phyloP scores from a whole-genome alignment of 768 basidiomycete genomes.

The Kwoniella sp. region DNA sequence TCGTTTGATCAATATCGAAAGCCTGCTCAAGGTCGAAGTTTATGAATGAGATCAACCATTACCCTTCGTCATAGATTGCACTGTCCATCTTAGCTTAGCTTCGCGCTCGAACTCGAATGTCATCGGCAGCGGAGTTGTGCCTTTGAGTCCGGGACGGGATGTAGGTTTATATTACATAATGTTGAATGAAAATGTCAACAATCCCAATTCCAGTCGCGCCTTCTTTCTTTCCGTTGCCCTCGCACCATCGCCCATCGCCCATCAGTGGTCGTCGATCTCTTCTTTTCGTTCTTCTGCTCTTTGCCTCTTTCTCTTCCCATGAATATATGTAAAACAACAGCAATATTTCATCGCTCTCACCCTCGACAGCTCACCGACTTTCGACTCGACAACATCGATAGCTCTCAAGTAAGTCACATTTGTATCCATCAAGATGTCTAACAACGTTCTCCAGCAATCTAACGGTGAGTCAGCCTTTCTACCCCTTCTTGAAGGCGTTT shows the following conservation, averaged over 20 bases:
- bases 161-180: neutral
- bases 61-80: neutral
- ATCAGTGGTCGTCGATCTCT: neutral
- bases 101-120: too few species aligned
- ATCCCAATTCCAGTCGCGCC: constrained; percentile 12
- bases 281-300: constrained; percentile 1
- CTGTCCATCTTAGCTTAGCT: neutral
- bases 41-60: too few species aligned
- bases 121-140: neutral
- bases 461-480: constrained; percentile 19
- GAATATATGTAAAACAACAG: neutral
- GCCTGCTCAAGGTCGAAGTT: too few species aligned
- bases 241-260: neutral
- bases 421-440: constrained; percentile 12
- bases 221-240: neutral
- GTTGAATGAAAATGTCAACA: neutral
- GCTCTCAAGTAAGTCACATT: constrained; percentile 11
- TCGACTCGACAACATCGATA: neutral
- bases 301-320: neutral
- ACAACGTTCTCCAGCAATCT: constrained; percentile 21
- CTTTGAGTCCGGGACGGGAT: neutral
- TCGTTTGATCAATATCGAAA: too few species aligned
- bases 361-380: neutral
- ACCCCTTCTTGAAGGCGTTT: neutral
- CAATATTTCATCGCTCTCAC: neutral